Base-by-base conservation (phyloP, 164 flowering plant species). In the Sextonia rubra region DNA sequence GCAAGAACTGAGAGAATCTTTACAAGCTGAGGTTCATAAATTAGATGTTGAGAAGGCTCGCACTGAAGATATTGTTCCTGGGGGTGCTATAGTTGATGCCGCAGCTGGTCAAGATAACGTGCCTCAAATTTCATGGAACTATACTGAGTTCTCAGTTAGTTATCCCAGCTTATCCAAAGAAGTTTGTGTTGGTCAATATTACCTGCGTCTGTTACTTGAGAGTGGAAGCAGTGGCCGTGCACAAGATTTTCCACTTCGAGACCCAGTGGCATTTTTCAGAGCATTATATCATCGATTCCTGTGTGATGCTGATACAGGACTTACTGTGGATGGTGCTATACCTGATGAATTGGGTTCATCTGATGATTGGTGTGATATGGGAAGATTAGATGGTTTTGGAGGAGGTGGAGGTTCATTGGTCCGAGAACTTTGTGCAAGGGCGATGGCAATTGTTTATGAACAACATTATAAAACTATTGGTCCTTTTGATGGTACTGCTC, bases 351-450 rank as follows among this genome's bases (percentile, higher is more conserved):
- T 91, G 82, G 97, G 99, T 23, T 79, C 93, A 66, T 91, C 97
- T 80, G 99, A 93, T 84, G 98, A 95, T 88, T 95, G 99, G 98
- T 93, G 99, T 87, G 99, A 95, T 80, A 88, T 93, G 94, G 97
- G 97, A 72, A 83, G 99, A 75, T 82, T 93, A 76, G 99, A 95
- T 91, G 99, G 99, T 60, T 95, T 95, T 93, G 98, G 98, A 25
- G 98, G 99, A 68, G 98, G 93, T 48, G 99, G 98, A 49, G 99
- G 96, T 12, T 88, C 88, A 75, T 93, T 97, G 47, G 99, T 95
- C 7, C 86, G 99, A 76, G 99, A 95, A 81, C 98, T 95, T 60
- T 95, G 99, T 85, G 99, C 99, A 11, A 88, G 99, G 81, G 99
- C 99, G 63, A 95, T 95, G 99, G 83, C 98, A 30, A 93, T 93